These are phyloP conservation scores for Trypanosoma caninum DNA, from an alignment of 208 protist genomes.

Conservation along the genomic window DNA sequence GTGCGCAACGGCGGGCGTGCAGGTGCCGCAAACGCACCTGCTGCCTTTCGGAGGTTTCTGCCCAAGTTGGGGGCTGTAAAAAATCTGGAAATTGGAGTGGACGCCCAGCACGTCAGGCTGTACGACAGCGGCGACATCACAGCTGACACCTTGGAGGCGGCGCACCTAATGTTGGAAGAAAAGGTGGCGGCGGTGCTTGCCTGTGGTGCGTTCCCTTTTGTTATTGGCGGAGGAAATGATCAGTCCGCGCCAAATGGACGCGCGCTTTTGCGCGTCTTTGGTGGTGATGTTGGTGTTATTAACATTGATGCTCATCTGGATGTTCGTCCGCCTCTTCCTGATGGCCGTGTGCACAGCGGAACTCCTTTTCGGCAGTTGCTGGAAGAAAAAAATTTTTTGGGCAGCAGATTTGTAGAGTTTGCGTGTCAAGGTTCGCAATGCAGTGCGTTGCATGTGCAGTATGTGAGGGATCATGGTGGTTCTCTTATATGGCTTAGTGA, in stretches of 20 bases:
- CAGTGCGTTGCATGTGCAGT: constrained; percentile 41
- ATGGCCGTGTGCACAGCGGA: constrained; percentile 52
- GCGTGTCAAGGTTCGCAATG: constrained; percentile 70
- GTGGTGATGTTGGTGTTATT: constrained; percentile 40
- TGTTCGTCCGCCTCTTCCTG: constrained; percentile 39
- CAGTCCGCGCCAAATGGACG: constrained; percentile 56
- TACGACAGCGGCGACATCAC: constrained; percentile 46
- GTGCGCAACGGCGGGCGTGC: constrained; percentile 57
- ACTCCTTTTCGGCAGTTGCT: constrained; percentile 64
- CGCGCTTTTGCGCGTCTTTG: constrained; percentile 29
- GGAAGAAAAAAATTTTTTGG: constrained; percentile 26
- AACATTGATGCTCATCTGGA: constrained; percentile 85
- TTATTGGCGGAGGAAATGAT: constrained; percentile 80
- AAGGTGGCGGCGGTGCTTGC: constrained; percentile 27
- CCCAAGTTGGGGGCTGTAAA: constrained; percentile 41
- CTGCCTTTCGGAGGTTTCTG: constrained; percentile 28
- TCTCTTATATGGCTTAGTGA: constrained; percentile 45
- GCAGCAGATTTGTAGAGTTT: constrained; percentile 67
- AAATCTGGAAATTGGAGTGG: constrained; percentile 42
- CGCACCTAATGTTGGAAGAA: constrained; percentile 29
- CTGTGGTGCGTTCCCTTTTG: constrained; percentile 40
- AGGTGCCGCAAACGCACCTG: constrained; percentile 39
- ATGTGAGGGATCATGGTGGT: constrained; percentile 32
- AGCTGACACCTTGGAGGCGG: constrained; percentile 33
- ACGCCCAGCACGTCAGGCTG: constrained; percentile 24